Base-by-base conservation (phyloP, 2,329 filamentous ascomycete species). In the Grosmannia huntii region DNA sequence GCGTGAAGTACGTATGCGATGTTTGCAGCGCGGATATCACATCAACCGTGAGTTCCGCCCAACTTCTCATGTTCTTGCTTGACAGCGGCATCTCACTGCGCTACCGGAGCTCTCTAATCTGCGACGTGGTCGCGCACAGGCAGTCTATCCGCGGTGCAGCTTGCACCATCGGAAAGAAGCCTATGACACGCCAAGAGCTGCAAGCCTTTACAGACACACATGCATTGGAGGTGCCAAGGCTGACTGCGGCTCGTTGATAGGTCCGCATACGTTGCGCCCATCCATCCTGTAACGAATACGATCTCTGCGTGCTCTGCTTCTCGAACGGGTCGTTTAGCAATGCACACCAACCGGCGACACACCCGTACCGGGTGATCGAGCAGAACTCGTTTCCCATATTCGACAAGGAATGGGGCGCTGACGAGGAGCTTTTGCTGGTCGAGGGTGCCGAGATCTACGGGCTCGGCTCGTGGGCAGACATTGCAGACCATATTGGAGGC, bases 301-400 rank as follows among this genome's bases (percentile, higher is more conserved):
- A 99, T 69, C 84, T 99, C 56, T 99, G 94, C 70, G 94, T 99
- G 44, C 86, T 89, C 57, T 99, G 94, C 73, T 99, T 99, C 71
- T 81, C 89, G 38, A 85, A 87, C 63, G 92, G 90, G 62, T 83
- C 89, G 66, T 78, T 81, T 52, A 89, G 89, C 62, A 88, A 89
- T 65, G 85, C 87, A 58, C 94, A 99, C 71, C 85, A 95, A 64
- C 92, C 94, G 9, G 80, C 84, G 5, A 88, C 87, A 14, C 94
- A 99, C 72, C 78, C 89, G 16, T 99, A 86, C 70, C 87, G 89
- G 62, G 94, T 99, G 38, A 96, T 99, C 64, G 94, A 99, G 71
- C 94, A 97, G 67, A 96, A 99, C 68, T 96, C 92, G 0, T 95
- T 99, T 55, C 94, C 94, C 1, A 97, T 99, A 60, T 99, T 95